These are phyloP conservation scores for Clarireedia homoeocarpa DNA, from an alignment of 2,329 filamentous ascomycete genomes.

Conservation along the genomic window DNA sequence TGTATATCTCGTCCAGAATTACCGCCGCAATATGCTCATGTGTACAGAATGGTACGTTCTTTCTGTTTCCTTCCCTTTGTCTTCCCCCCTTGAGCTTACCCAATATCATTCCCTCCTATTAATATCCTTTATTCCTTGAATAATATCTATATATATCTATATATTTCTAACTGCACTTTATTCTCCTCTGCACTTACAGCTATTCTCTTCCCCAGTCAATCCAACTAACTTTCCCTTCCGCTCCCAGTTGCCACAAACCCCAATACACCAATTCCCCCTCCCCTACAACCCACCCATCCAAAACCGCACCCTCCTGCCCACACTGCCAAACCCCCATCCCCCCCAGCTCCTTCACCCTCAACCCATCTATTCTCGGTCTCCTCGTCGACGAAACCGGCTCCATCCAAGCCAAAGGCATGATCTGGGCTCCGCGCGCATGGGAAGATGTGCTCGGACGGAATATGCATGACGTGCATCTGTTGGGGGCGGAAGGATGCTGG, in stretches of 20 bases:
- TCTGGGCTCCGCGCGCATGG: slow-evolving; percentile 48
- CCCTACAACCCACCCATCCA: slow-evolving; percentile 12
- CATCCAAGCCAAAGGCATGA: slow-evolving; percentile 41
- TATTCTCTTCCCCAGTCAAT: neutral
- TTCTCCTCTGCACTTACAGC: neutral
- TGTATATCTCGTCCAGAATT: slow-evolving; percentile 22
- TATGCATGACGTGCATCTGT: slow-evolving; percentile 32
- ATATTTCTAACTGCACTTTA: neutral
- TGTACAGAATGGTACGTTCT: slow-evolving; percentile 35
- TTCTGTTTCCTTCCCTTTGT: neutral
- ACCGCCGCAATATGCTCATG: slow-evolving; percentile 31
- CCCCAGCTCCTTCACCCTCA: slow-evolving; percentile 29
- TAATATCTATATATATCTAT: neutral
- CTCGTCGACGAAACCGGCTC: slow-evolving; percentile 48
- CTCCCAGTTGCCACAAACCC: slow-evolving; percentile 42
- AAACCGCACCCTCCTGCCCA: slow-evolving; percentile 30
- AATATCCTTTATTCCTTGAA: neutral
- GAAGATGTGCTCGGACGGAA: slow-evolving; percentile 38
- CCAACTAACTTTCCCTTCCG: neutral
- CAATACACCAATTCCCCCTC: slow-evolving; percentile 40
- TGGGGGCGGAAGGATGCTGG: slow-evolving; percentile 35
- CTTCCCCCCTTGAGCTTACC: too few relatives aligned
- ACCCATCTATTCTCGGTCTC: slow-evolving; percentile 35
- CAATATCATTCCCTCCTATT: neutral
- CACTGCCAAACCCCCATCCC: slow-evolving; percentile 30